Evolutionary conservation across 176 grass and related monocot genomes (phyloP).

Genomic region (Hordeum vulgare): MorexV3_pseudomolecules_assembly NC_058522.1:56261457-56261956

Average conservation of each 20-base stretch:
- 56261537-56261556: background rate
- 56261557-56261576: constrained; percentile 3
- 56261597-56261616: background rate
- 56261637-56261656: background rate
- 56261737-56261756: constrained; percentile 90
- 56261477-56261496: background rate
- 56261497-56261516: background rate
- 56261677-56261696: background rate
- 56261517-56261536: background rate
- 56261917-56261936: background rate
- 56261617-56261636: background rate
- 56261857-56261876: background rate
- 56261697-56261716: constrained; percentile 35
- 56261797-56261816: constrained; percentile 82
- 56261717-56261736: constrained; percentile 96
- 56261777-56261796: constrained; percentile 69
- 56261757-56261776: constrained; percentile 77
- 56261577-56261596: background rate
- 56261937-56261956: background rate
- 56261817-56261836: constrained; percentile 39
- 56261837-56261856: constrained; percentile 1
- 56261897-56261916: background rate
- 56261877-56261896: background rate
- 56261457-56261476: constrained; percentile 78
- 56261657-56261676: background rate